Percentiles rank a stretch among this genome's conserved stretches.
Conservation (phyloP, 2,329 filamentous ascomycete species). For the Botrytis elliptica region DNA sequence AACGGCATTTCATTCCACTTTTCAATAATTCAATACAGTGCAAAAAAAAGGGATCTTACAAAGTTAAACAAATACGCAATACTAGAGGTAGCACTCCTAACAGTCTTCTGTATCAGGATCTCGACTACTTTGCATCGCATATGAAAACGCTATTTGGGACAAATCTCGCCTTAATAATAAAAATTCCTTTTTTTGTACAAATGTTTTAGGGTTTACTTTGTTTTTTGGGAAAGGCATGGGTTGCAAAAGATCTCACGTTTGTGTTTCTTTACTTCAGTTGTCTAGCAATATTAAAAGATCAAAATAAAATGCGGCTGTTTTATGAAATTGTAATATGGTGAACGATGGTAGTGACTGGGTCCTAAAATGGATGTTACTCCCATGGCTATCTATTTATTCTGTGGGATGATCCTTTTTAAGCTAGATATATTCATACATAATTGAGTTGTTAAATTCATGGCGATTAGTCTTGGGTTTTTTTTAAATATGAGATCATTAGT, state of each 20-base stretch:
- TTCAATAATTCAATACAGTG: not conserved
- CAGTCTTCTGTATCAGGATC: not conserved
- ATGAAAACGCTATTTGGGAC: not conserved
- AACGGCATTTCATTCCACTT: not conserved
- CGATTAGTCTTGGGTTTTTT: not conserved
- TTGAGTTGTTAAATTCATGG: not conserved
- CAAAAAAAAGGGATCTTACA: rapidly evolving
- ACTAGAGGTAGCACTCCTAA: not conserved
- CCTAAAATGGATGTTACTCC: rapidly evolving
- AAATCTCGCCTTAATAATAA: not conserved
- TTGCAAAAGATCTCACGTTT: not conserved
- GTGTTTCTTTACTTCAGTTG: not conserved
- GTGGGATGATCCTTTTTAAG: no score
- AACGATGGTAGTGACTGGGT: not conserved
- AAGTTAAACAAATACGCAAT: not conserved
- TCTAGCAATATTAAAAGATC: not conserved
- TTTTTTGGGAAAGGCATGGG: not conserved
- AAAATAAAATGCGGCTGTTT: not conserved
- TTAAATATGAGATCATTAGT: not conserved
- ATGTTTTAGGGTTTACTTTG: not conserved
- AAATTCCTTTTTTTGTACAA: no score
- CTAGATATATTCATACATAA: not conserved
- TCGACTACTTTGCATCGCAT: not conserved
- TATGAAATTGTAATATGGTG: not conserved
- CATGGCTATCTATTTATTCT: not conserved